Conservation (phyloP, 1,284 basidiomycete genomes). For the Malassezia cuniculi region DNA sequence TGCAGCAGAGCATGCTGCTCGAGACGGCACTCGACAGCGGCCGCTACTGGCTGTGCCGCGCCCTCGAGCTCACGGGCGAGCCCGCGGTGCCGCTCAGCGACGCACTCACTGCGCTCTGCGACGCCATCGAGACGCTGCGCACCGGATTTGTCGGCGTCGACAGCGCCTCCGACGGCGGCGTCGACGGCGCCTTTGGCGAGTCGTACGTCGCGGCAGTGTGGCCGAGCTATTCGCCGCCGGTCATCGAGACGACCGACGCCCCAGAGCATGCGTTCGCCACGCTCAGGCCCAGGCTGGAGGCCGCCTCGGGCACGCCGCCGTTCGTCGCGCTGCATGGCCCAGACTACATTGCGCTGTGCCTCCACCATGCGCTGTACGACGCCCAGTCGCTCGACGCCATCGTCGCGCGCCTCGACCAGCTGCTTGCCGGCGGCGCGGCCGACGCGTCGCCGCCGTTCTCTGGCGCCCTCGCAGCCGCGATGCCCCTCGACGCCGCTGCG, state of each 20-base stretch:
- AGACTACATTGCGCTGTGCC: conserved; percentile 15
- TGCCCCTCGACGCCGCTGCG: conserved; percentile 19
- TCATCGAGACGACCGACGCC: too few species aligned
- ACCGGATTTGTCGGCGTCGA: conserved; percentile 25
- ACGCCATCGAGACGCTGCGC: conserved; percentile 24
- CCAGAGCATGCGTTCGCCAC: not conserved
- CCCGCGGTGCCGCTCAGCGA: conserved; percentile 7
- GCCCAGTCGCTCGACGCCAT: conserved; percentile 25
- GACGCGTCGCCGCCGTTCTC: conserved; percentile 11
- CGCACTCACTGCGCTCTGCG: conserved; percentile 15
- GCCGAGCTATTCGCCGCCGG: too few species aligned
- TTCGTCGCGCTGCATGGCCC: conserved; percentile 22
- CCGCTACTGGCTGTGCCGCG: conserved; percentile 28
- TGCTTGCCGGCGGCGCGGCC: conserved; percentile 3
- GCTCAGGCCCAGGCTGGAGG: too few species aligned
- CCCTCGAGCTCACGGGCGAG: conserved; percentile 11
- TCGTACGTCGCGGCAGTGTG: too few species aligned
- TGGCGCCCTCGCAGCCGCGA: conserved; percentile 20
- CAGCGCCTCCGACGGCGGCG: not conserved
- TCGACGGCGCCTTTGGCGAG: too few species aligned
- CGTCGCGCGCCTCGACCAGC: conserved; percentile 19
- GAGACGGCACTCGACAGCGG: conserved; percentile 27
- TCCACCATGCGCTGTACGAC: conserved; percentile 37
- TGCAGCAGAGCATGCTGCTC: conserved; percentile 40
- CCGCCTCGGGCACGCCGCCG: conserved; percentile 11